Base-by-base conservation (phyloP, 495 filamentous ascomycete genomes). In the Echria macrotheca region DNA sequence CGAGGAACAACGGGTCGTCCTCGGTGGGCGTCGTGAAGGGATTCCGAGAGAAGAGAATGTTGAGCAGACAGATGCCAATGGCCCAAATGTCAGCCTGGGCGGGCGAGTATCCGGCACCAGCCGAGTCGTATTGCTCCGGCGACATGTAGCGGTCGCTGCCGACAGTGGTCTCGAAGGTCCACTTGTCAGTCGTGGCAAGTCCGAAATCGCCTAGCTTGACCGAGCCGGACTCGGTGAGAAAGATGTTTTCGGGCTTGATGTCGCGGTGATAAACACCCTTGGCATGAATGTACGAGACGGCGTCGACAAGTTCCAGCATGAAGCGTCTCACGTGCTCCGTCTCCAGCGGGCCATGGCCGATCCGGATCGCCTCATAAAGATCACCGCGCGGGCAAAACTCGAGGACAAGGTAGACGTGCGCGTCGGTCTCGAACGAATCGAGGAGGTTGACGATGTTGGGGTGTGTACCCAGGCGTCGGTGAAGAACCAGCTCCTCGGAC, bases 201-300 rank as follows among this genome's bases (percentile, higher is more conserved):
- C 93, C 93, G 63, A 97, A 94, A 67, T 98, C 93, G 58, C 93
- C 93, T 29, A 98, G 83, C 70, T 98, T 98, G 84, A 96, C 86
- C 35, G 83, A 77, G 19, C 94, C 91, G 42, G 82, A 78, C 50
- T 89, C 77, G 54, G 80, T 86, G 52, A 98, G 75, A 69, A 98
- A 97, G 68, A 98, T 95, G 71, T 98, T 98, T 77, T 98, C 93
- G 6, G 93, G 93, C 73, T 98, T 98, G 79, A 98, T 96, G 68
- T 98, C 93, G 49, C 93, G 89, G 65, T 98, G 93, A 68, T 91
- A 96, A 57, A 97, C 76, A 51, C 88, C 89, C 61, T 90, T 89
- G 53, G 77, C 71, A 62, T 98, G 93, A 75, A 96, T 88, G 68
- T 86, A 88, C 40, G 89, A 83, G 44, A 98, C 84, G 33, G 94